phyloP scores from a whole-genome alignment of 768 basidiomycete genomes.

The Suillus fuscotomentosus region DNA sequence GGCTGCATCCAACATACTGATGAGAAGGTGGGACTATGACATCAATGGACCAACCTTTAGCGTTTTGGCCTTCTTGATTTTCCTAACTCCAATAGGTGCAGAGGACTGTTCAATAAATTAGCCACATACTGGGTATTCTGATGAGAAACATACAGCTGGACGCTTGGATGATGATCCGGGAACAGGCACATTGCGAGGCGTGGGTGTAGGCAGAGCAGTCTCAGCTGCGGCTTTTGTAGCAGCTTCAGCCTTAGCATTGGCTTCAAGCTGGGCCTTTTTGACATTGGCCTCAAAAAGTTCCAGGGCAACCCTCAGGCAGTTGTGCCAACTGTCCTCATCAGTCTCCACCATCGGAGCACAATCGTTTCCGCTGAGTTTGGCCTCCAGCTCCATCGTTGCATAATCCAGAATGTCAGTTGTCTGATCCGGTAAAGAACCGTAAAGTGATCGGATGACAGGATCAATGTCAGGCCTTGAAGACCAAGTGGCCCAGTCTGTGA shows the following conservation, averaged over 20 bases:
- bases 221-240: neutral
- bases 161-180: neutral
- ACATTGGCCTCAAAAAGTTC: neutral
- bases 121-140: neutral
- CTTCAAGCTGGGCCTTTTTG: neutral
- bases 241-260: too few relatives aligned
- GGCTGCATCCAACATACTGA: too few relatives aligned
- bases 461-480: neutral
- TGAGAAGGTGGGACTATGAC: too few relatives aligned
- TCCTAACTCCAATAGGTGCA: neutral
- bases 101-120: neutral
- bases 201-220: neutral
- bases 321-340: neutral
- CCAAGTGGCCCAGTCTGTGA: neutral
- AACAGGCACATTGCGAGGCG: neutral
- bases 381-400: neutral
- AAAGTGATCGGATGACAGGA: neutral
- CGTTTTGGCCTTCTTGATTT: neutral
- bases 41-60: too few relatives aligned
- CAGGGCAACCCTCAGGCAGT: neutral
- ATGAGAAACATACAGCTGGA: neutral
- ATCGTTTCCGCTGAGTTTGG: neutral
- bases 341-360: neutral
- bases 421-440: neutral
- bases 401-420: rapidly evolving